Evolutionary conservation across 305 asterid genomes (phyloP), one percentile per base, ranked within the genome.

Genomic region (Lippia alba): DNA sequence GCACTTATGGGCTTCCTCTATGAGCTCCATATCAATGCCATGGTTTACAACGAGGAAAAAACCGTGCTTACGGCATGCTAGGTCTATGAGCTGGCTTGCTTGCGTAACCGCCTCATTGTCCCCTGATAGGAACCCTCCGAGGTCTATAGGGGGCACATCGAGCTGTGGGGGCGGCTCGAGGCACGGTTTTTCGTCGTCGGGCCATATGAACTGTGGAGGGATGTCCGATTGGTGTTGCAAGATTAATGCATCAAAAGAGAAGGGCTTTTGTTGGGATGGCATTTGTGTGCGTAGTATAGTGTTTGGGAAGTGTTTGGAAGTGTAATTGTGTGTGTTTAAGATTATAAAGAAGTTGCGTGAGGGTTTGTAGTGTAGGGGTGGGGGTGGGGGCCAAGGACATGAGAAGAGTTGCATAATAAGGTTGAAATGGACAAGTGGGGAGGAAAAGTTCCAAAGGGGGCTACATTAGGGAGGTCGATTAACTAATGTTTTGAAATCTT

Each of bases 121-220:
- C 0, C 89, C 92, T 0, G 94, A 86, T 33, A 81, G 79, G 65
- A 82, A 84, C 32, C 71, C 80, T 6, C 73, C 74, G 19, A 92
- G 50, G 74, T 92, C 96, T 15, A 92, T 64, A 8, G 83, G 79
- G 1, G 92, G 92, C n/a, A 88, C 82, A 15, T 81, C 70, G 12
- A 92, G 88, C 4, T 41, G n/a, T 0, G 92, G 96, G 3, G 92
- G 84, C 0, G 77, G 74, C 30, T 78, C 73, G 0, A 30, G 54
- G 69, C 88, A 77, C 4, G 96, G 94, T 70, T 74, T 83, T 40
- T 92, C 97, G 16, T 82, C 61, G 30, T 92, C 93, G 4, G 96
- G 92, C 97, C 96, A 92, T 44, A 88, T 67, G 84, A 92, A 92
- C 12, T 92, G 87, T 9, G 82, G 75, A 0, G 94, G 96, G 70